Evolutionary conservation across 202 grass and related monocot species (phyloP).

Genomic region (Brachypodium distachyon): DNA sequence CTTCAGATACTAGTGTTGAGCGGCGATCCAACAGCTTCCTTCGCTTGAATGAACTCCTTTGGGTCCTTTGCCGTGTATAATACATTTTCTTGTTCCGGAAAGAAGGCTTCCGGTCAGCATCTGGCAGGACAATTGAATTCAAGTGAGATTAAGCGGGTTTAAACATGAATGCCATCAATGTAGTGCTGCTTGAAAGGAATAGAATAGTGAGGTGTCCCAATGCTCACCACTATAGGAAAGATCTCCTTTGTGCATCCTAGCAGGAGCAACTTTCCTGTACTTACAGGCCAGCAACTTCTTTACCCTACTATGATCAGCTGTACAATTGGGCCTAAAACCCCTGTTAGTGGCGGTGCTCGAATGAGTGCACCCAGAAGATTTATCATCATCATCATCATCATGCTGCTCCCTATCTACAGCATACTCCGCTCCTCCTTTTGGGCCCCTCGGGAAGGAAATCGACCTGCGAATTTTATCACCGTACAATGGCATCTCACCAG

Average conservation of each 20-base stretch:
- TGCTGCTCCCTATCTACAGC: constrained; percentile 72
- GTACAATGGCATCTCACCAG: constrained; percentile 60
- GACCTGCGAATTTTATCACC: constrained; percentile 28
- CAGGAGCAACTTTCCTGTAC: constrained; percentile 47
- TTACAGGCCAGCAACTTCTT: constrained; percentile 60
- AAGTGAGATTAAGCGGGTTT: constrained; percentile 35
- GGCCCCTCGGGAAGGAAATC: constrained; percentile 39
- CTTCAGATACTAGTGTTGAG: constrained; percentile 35
- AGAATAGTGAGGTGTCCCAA: background rate
- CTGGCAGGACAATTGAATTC: constrained; percentile 36
- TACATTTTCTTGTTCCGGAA: constrained; percentile 67
- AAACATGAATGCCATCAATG: constrained; percentile 8
- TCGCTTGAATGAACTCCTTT: constrained; percentile 88
- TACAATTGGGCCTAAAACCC: constrained; percentile 45
- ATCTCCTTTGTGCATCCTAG: constrained; percentile 43
- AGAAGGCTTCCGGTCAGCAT: constrained; percentile 55
- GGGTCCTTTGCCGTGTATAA: constrained; percentile 89
- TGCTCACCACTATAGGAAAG: constrained; percentile 61
- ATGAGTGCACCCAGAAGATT: constrained; percentile 83
- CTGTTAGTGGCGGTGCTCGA: constrained; percentile 53
- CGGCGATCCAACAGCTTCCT: constrained; percentile 64
- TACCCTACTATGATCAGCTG: constrained; percentile 42
- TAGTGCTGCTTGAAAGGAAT: constrained; percentile 4
- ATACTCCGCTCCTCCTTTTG: constrained; percentile 38
- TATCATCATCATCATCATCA: constrained; percentile 73